Evolutionary conservation across 352 stramenopile species (phyloP), one percentile per base, ranked within the genome.

Genomic region (Phytophthora fragariaefolia): DNA sequence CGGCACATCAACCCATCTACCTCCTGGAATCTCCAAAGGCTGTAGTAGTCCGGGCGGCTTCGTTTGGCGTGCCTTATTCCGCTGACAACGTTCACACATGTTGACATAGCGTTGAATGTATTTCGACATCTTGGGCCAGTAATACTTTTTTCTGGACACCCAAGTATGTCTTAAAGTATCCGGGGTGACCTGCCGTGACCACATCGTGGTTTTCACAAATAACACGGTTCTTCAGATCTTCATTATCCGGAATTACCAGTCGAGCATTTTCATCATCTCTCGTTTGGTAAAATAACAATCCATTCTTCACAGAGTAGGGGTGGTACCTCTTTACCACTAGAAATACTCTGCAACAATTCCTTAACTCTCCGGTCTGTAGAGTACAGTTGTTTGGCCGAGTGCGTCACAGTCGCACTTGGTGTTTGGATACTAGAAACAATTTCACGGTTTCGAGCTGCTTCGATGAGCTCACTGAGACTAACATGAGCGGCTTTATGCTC

Each of bases 101-200:
- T 34, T 60, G 4, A 58, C 54, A 65, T 70, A 65, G 24, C 55
- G 63, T 56, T 69, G 59, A 8, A 69, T 65, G 17, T 69, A 73
- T 47, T 69, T 73, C 9, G n/a, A 27, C 49, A 67, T 67, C 28
- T 36, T 52, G 0, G 49, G 59, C 49, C 59, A 67, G n/a, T 65
- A 65, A n/a, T 65, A 65, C 13, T n/a, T 51, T 38, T 9, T 42
- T 26, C 2, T 52, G 47, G 4, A 56, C 46, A 4, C 10, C 57
- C 0, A 65, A 13, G 22, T 57, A 54, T n/a, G 57, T 65, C 45
- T 65, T 65, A 46, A 38, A 65, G 36, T 50, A 65, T 15, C 32
- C 57, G 6, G 34, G 45, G 30, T 61, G 40, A 23, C 32, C 40
- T 42, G 30, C 32, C 6, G 43, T 24, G 9, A 63, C 30, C 30